Evolutionary conservation across 345 rosid genomes (phyloP).

Genomic region (Kandelia obovata): DNA sequence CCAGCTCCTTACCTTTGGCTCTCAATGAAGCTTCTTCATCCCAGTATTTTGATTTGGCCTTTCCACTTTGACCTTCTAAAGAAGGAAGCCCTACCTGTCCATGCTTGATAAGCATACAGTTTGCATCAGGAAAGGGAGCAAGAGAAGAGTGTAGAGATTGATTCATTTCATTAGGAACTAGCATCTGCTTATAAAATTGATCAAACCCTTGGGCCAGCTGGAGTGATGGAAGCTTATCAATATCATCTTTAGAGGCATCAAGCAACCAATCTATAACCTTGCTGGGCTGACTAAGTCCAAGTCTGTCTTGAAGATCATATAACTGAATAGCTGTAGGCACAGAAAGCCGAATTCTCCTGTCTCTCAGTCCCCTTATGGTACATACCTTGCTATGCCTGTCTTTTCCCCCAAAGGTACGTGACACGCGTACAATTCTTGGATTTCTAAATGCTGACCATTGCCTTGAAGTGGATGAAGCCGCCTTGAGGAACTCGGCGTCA

Average conservation of each 20-base stretch:
- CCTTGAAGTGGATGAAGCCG: constrained; percentile 41
- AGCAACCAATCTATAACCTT: constrained; percentile 93
- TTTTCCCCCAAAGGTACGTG: constrained; percentile 87
- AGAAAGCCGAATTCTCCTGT: constrained; percentile 83
- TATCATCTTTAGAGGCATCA: constrained; percentile 66
- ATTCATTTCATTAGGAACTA: constrained; percentile 21
- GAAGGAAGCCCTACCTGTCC: constrained; percentile 15
- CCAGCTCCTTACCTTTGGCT: constrained; percentile 34
- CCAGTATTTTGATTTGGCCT: constrained; percentile 35
- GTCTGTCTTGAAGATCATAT: constrained; percentile 85
- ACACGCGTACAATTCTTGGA: constrained; percentile 87
- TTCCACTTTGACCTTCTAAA: constrained; percentile 23
- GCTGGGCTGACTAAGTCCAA: constrained; percentile 87
- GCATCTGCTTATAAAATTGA: constrained; percentile 61
- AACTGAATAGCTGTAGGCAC: constrained; percentile 91
- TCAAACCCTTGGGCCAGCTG: constrained; percentile 70
- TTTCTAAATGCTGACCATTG: constrained; percentile 89
- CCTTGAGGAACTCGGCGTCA: not conserved
- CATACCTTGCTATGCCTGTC: constrained; percentile 98
- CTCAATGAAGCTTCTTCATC: constrained; percentile 42
- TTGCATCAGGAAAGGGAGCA: constrained; percentile 36
- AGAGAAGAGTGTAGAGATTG: constrained; percentile 18
- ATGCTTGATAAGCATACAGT: constrained; percentile 21
- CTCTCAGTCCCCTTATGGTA: constrained; percentile 82
- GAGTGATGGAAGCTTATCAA: constrained; percentile 84